Percentiles rank a stretch among this genome's conserved stretches.
These are phyloP conservation scores for Tetrahymena elliotti DNA, from an alignment of 73 alveolate species.

Conservation along the genomic window DNA sequence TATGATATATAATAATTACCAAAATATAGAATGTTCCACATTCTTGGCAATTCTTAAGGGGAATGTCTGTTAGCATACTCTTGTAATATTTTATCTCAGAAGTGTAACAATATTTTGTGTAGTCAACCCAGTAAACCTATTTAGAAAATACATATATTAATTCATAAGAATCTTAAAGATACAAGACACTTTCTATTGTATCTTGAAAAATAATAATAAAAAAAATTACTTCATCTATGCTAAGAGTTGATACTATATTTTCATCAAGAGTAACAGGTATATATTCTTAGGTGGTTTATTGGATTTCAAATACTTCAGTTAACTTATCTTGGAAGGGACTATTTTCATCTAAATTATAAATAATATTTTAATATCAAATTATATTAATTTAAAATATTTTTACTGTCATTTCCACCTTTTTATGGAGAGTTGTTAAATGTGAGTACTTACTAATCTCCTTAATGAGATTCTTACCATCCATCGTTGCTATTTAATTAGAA, in stretches of 20 bases:
- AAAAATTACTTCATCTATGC: neutral
- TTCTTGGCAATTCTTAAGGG: neutral
- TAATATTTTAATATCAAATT: too few relatives aligned
- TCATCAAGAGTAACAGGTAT: conserved; percentile 31
- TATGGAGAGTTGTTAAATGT: neutral
- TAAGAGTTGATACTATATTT: neutral
- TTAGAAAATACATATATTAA: neutral
- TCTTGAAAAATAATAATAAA: neutral
- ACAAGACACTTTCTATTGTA: neutral
- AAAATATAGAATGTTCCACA: conserved; percentile 2
- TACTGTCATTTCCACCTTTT: neutral
- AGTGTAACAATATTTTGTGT: neutral
- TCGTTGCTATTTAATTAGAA: neutral
- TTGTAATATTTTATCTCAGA: neutral
- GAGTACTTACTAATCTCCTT: neutral
- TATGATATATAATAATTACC: neutral
- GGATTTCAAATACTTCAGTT: neutral
- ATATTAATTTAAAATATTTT: too few relatives aligned
- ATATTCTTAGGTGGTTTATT: neutral
- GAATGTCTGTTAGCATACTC: conserved; percentile 6
- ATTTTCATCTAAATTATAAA: neutral
- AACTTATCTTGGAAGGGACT: neutral
- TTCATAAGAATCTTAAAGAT: too few relatives aligned
- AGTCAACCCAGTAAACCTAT: conserved; percentile 32
- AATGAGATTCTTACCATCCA: neutral